Evolutionary conservation across 768 basidiomycete species (phyloP).

Genomic region (Amanita exitialis): DNA sequence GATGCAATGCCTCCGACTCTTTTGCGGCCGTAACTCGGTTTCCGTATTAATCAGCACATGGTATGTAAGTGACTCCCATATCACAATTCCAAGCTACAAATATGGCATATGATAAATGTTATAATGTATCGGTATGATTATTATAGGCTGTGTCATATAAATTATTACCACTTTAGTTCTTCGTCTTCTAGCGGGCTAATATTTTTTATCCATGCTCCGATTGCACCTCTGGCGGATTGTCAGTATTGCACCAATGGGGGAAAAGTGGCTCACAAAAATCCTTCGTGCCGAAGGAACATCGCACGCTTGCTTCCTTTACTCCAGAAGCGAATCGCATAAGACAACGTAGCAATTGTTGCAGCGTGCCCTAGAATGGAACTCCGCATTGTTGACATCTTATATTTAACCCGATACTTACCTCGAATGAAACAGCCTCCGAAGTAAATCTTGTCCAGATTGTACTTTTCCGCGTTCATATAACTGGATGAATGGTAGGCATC

Average conservation of each 20-base stretch:
- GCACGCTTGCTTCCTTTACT: constrained; percentile 96
- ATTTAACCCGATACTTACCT: constrained; percentile 38
- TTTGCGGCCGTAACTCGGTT: not conserved
- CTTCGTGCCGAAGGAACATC: constrained; percentile 94
- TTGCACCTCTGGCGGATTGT: constrained; percentile 55
- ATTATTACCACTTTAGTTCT: constrained; percentile 3
- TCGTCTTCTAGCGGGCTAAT: constrained; percentile 45
- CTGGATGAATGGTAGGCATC: constrained; percentile 26
- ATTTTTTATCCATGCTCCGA: constrained; percentile 98
- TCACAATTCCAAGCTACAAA: not conserved
- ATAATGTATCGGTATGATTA: not conserved
- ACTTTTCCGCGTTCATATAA: constrained; percentile 99
- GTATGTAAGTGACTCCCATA: not conserved
- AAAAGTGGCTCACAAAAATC: constrained; percentile 70
- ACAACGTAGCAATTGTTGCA: constrained; percentile 92
- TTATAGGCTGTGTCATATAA: not conserved
- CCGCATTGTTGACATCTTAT: not conserved
- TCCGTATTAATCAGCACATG: not conserved
- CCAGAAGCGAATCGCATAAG: constrained; percentile 99
- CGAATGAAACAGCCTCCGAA: constrained; percentile 99
- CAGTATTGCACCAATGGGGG: constrained; percentile 9
- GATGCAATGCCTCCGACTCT: not conserved
- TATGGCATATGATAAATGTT: not conserved
- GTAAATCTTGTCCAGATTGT: constrained; percentile 92
- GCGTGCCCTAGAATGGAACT: constrained; percentile 64